Evolutionary conservation across 177 flowering plant species (phyloP).

Genomic region (Vitis hybrid): DNA sequence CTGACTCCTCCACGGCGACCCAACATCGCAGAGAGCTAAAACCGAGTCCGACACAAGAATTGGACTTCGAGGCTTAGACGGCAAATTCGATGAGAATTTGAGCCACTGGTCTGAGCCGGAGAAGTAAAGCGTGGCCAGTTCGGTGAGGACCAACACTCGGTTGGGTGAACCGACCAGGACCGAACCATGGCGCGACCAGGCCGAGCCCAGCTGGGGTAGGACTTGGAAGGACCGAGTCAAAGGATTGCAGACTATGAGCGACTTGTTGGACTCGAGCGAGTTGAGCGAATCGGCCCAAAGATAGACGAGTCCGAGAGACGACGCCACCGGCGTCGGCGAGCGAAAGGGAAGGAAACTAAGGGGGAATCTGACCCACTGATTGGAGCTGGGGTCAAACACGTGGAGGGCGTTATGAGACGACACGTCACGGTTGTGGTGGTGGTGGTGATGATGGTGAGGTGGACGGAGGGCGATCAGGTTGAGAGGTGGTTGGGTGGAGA

Average conservation of each 20-base stretch:
- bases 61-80: slow-evolving; percentile 89
- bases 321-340: slow-evolving; percentile 63
- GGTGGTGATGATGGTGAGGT: slow-evolving; percentile 34
- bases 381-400: slow-evolving; percentile 51
- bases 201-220: slow-evolving; percentile 90
- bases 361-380: slow-evolving; percentile 55
- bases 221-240: slow-evolving; percentile 50
- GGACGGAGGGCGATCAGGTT: slow-evolving; percentile 61
- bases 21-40: slow-evolving; percentile 76
- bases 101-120: slow-evolving; percentile 49
- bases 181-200: slow-evolving; percentile 92
- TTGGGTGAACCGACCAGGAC: slow-evolving; percentile 51
- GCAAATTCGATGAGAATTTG: slow-evolving; percentile 76
- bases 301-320: slow-evolving; percentile 68
- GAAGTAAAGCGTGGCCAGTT: slow-evolving; percentile 70
- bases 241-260: slow-evolving; percentile 77
- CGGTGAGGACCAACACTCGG: slow-evolving; percentile 69
- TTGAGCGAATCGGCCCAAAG: slow-evolving; percentile 62
- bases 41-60: slow-evolving; percentile 47
- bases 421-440: slow-evolving; percentile 34
- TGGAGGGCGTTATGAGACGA: slow-evolving; percentile 36
- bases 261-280: slow-evolving; percentile 37
- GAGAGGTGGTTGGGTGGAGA: slow-evolving; percentile 43
- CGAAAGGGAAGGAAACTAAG: slow-evolving; percentile 77
- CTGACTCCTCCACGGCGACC: slow-evolving; percentile 87